Percentiles rank a stretch among this genome's conserved stretches.
Conservation (phyloP, 139 green algal genomes). For the Diplosphaera chodatii region DNA sequence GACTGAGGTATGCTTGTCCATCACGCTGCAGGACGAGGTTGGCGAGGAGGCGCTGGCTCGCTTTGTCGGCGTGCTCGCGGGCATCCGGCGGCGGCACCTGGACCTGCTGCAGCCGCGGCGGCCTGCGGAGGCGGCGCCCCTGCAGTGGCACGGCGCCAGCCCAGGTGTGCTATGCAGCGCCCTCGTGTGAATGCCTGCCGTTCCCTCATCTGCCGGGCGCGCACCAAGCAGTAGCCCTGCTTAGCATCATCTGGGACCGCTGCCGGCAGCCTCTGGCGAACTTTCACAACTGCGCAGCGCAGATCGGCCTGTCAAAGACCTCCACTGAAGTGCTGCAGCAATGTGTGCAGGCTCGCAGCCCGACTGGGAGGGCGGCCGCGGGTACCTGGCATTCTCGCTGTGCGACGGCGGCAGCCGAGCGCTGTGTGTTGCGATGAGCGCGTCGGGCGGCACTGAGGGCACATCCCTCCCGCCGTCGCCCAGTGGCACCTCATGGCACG, state of each 20-base stretch:
- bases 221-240: too few species aligned
- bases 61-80: conserved; percentile 32
- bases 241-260: too few species aligned
- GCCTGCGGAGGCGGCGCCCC: conserved; percentile 25
- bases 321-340: too few species aligned
- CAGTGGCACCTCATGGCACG: conserved; percentile 6
- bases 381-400: conserved; percentile 36
- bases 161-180: too few species aligned
- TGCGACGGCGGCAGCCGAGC: conserved; percentile 7
- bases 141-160: conserved; percentile 38
- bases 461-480: conserved; percentile 21
- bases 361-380: conserved; percentile 28
- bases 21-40: conserved; percentile 21
- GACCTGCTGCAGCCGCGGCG: conserved; percentile 39
- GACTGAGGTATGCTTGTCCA: too few species aligned
- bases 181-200: too few species aligned
- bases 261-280: too few species aligned
- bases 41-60: conserved; percentile 18
- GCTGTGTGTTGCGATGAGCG: conserved; percentile 45
- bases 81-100: conserved; percentile 20
- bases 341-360: conserved; percentile 17
- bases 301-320: too few species aligned
- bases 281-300: too few species aligned
- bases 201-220: too few species aligned
- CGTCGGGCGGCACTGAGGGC: conserved; percentile 12